Evolutionary conservation across 805 yeast genomes (phyloP), one percentile per base, ranked within the genome.

Genomic region (Candida odintsovae): DNA sequence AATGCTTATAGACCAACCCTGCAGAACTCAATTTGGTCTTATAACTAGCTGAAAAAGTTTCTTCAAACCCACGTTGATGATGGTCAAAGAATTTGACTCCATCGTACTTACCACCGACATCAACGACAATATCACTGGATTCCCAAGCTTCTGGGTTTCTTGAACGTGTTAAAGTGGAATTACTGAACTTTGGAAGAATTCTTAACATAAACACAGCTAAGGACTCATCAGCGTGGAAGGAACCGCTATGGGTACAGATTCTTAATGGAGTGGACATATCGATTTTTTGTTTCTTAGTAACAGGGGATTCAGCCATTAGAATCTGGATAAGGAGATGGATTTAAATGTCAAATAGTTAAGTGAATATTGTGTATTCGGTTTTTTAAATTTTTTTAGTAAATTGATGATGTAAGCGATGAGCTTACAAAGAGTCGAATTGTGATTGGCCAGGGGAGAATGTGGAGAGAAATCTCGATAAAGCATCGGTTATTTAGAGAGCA

Each of bases 221-320:
- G 11, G 96, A 82, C 66, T 94, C 99, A 65, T 94, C 99, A 11
- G 98, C 98, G 63, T 94, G 99, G 74, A 94, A 94, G 0, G 90
- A 77, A 8, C 99, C 99, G 42, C 90, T 84, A 59, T 86, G 95
- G 12, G 96, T 90, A 61, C 96, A 92, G 47, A 90, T 86, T 59
- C 78, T 80, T 49, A 80, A 62, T 61, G 71, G 64, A 46, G 51
- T 44, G 48, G 50, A 49, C 52, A 47, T 49, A 7, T 49, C 54
- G 26, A 49, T 49, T 42, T 65, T 66, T 50, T 59, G 68, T 54
- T 56, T 63, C 57, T 64, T 64, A 25, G 18, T 10, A 10, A 48
- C 51, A 20, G 56, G 54, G 10, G 42, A 31, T 10, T 38, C 33
- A 12, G 13, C 36, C 36, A 33, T 33, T 33, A 33, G 36, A 33